Evolutionary conservation across 345 rosid genomes (phyloP), one percentile per base, ranked within the genome.

Genomic region (Populus davidiana): DNA sequence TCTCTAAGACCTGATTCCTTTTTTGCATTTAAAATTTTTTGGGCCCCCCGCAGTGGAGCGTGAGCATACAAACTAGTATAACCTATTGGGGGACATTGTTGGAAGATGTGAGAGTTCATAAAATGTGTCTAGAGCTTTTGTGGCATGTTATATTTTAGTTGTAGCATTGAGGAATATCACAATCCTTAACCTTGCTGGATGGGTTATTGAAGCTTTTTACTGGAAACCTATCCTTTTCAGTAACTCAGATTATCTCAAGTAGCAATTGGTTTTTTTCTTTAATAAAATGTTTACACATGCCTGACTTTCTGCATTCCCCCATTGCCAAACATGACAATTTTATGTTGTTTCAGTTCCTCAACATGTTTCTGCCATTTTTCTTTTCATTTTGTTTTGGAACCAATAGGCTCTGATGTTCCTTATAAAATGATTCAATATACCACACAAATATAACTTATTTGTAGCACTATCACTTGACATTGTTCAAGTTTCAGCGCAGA

Each of bases 401-500:
- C 5, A 68, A 29, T 74, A 12, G 17, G 50, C 71, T 50, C 67
- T 17, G 41, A 27, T 64, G 2, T 61, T 14, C 66, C 29, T 73
- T 36, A 16, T 38, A 67, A 67, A 29, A 59, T 68, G 21, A 38
- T 59, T 33, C 1, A 20, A 43, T 18, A n/a, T 35, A 6, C 29
- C 6, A 41, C 31, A 68, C 43, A 23, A 39, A 74, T 78, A 65
- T 65, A 78, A 77, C 78, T 77, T 69, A 85, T 70, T 70, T 78
- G 80, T 68, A 74, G 78, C 62, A 54, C 80, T 81, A 79, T 81
- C 77, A 81, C 84, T 84, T 83, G 75, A 90, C 79, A 71, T 81
- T 75, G 72, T 61, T 81, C 83, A 72, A 25, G 84, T 81, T 88
- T 86, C 86, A 89, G 90, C 69, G 92, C 93, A 96, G 99, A 96